These are phyloP conservation scores for Ustilago cynodontis DNA, from an alignment of 1,284 basidiomycete species.

Conservation along the genomic window DNA sequence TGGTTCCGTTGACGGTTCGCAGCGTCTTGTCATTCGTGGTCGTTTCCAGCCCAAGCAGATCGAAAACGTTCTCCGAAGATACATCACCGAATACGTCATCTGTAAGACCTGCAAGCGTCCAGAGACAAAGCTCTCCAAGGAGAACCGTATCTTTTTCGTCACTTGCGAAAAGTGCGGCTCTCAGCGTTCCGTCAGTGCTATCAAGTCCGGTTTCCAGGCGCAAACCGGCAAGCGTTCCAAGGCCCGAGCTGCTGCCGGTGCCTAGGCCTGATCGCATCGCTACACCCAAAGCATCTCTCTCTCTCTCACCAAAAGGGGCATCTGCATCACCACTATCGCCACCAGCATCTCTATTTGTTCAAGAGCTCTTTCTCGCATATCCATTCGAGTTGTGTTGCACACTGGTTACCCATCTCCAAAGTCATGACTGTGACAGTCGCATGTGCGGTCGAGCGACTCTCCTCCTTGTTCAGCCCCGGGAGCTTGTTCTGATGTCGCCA, in stretches of 20 bases:
- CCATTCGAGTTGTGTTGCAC: conserved; percentile 7
- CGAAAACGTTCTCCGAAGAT: conserved; percentile 94
- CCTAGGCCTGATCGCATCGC: conserved; percentile 12
- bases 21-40: conserved; percentile 94
- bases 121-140: conserved; percentile 94
- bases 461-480: too few species aligned
- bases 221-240: conserved; percentile 79
- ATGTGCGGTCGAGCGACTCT: too few species aligned
- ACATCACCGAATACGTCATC: conserved; percentile 99
- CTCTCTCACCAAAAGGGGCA: conserved; percentile 6
- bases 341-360: conserved; percentile 30
- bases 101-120: conserved; percentile 99
- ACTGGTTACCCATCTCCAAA: conserved; percentile 1
- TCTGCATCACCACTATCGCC: background rate
- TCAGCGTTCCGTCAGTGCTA: conserved; percentile 89
- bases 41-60: conserved; percentile 99
- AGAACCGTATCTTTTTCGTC: conserved; percentile 99
- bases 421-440: too few species aligned
- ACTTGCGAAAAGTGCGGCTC: conserved; percentile 94
- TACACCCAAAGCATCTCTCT: background rate
- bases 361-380: conserved; percentile 4
- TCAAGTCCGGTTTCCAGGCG: conserved; percentile 99
- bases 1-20: conserved; percentile 91
- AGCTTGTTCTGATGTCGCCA: too few species aligned
- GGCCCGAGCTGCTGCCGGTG: conserved; percentile 52